Evolutionary conservation across 495 filamentous ascomycete species (phyloP).

Genomic region (Aspergillus ellipticus): DNA sequence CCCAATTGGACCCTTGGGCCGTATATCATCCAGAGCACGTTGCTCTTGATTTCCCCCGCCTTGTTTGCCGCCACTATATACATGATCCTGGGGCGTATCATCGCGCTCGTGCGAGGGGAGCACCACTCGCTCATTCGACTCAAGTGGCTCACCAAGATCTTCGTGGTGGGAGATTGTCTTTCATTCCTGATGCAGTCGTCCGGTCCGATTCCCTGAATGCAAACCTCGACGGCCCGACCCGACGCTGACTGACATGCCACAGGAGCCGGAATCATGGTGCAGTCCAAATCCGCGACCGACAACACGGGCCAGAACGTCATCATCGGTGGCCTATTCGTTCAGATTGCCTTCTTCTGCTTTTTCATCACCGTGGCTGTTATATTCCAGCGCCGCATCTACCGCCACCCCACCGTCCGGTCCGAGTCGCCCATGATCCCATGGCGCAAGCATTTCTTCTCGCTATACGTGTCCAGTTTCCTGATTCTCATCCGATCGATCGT

Average conservation of each 20-base stretch:
- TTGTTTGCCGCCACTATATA: conserved; percentile 35
- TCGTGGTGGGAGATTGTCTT: conserved; percentile 20
- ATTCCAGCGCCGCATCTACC: conserved; percentile 29
- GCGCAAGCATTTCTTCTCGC: not conserved
- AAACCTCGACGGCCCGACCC: not conserved
- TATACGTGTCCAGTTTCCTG: conserved; percentile 21
- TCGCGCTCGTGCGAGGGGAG: conserved; percentile 36
- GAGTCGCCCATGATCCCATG: not conserved
- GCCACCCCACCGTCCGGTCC: conserved; percentile 7
- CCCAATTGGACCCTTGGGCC: conserved; percentile 14
- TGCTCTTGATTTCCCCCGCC: conserved; percentile 35
- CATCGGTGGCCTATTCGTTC: conserved; percentile 32
- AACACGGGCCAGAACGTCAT: conserved; percentile 35
- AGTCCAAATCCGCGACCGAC: not conserved
- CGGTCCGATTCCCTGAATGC: conserved; percentile 11
- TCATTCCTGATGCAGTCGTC: conserved; percentile 17
- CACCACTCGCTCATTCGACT: conserved; percentile 3
- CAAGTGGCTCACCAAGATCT: conserved; percentile 18
- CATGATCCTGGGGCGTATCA: conserved; percentile 35
- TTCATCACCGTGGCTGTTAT: conserved; percentile 27
- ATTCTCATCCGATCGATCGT: conserved; percentile 58
- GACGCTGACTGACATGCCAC: not conserved
- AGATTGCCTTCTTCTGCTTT: conserved; percentile 22
- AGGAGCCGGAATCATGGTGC: conserved; percentile 10
- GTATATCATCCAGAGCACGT: conserved; percentile 27